phyloP scores from a whole-genome alignment of 768 basidiomycete species.

The Macrolepiota fuliginosa region DNA sequence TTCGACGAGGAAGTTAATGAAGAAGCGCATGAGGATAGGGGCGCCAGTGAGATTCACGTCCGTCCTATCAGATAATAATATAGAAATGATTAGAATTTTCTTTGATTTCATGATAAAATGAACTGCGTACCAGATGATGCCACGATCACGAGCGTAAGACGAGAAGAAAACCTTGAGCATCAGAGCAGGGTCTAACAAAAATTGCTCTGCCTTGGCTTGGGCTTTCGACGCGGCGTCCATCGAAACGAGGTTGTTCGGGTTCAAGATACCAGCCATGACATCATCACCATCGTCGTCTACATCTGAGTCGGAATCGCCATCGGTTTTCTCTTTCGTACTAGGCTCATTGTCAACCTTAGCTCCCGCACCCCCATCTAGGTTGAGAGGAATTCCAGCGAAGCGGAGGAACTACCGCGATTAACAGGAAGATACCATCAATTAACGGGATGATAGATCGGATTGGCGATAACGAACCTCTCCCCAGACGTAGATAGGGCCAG shows the following conservation, averaged over 20 bases:
- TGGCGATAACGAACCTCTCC: constrained; percentile 48
- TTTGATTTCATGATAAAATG: neutral
- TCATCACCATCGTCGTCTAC: constrained; percentile 9
- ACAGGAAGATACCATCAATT: neutral
- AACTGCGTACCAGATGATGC: constrained; percentile 61
- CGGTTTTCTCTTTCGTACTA: constrained; percentile 5
- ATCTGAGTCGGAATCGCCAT: constrained; percentile 5
- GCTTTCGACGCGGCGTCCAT: constrained; percentile 5
- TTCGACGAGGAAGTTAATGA: constrained; percentile 42
- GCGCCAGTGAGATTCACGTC: constrained; percentile 38
- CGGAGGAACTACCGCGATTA: constrained; percentile 4
- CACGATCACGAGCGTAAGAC: constrained; percentile 64
- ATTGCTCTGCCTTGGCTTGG: constrained; percentile 30
- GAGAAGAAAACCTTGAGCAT: constrained; percentile 66
- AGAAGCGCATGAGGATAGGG: constrained; percentile 43
- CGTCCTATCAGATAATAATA: constrained; percentile 27
- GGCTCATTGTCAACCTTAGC: neutral
- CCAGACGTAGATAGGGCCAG: constrained; percentile 50
- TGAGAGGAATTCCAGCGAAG: constrained; percentile 9
- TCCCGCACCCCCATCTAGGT: neutral
- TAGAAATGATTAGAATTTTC: neutral
- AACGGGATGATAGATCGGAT: neutral
- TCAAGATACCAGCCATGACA: neutral
- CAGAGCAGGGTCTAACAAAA: constrained; percentile 61
- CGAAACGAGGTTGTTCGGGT: neutral